Percentiles rank a stretch among this genome's conserved stretches.
Evolutionary conservation across 345 rosid genomes (phyloP).

Genomic region (Cardamine occulta): DNA sequence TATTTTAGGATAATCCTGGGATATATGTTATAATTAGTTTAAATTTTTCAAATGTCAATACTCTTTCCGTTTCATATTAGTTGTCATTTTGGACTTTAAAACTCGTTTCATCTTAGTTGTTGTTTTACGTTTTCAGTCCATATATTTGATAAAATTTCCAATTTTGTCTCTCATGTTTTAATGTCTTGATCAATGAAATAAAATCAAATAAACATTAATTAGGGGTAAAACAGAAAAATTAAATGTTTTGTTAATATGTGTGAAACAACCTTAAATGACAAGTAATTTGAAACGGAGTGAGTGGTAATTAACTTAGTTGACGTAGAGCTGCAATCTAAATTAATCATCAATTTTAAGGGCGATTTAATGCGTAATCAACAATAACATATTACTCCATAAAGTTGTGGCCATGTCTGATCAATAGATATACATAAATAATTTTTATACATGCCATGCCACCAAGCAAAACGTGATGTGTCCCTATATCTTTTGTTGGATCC

Average conservation of each 20-base stretch:
- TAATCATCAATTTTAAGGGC: not conserved
- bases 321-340: slow-evolving; percentile 2
- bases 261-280: no score
- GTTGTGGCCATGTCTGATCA: slow-evolving; percentile 33
- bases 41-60: not conserved
- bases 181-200: no score
- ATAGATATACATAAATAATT: slow-evolving; percentile 13
- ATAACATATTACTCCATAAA: slow-evolving; percentile 10
- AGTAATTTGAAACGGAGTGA: no score
- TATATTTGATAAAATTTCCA: no score
- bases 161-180: no score
- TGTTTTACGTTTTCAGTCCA: no score
- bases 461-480: slow-evolving; percentile 38
- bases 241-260: no score
- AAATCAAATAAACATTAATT: no score
- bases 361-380: slow-evolving; percentile 12
- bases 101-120: no score
- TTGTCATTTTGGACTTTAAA: no score
- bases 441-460: slow-evolving; percentile 29
- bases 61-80: no score
- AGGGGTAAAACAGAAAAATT: no score
- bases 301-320: not conserved
- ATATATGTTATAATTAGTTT: not conserved
- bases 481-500: slow-evolving; percentile 42
- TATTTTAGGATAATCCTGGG: not conserved